Evolutionary conservation across 768 basidiomycete genomes (phyloP), one percentile per base, ranked within the genome.

Genomic region (Paxillus rubicundulus): DNA sequence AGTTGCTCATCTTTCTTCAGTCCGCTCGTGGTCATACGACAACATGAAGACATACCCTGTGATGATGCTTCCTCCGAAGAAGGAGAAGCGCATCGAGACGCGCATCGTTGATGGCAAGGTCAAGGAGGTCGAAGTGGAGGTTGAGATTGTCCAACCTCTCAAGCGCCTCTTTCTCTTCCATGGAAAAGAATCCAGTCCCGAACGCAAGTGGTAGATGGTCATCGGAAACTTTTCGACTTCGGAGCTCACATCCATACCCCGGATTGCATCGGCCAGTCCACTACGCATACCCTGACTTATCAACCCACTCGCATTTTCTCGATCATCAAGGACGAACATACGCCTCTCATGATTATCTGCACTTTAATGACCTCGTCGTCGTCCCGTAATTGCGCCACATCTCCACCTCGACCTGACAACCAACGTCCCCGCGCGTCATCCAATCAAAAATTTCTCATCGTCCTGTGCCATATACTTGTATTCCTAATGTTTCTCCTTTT

Each of bases 11-110:
- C 0, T 7, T 17, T n/a, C 28, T 43, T 38, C 52, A 87, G 86
- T 72, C 12, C 84, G 85, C 27, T 82, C 87, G 2, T 88, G 85
- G 86, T 87, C 86, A 2, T 89, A 88, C 61, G 86, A 87, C 60
- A 85, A 85, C 57, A 67, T 86, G 55, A 79, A 77, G 63, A 86
- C 83, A 3, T 89, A 89, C 58, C 82, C 84, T 14, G 71, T 82
- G 53, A 74, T 69, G 68, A 66, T 65, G 54, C 70, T 78, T 34
- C 81, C 78, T n/a, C 70, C 74, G 39, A 77, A 77, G 70, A 84
- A 74, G 65, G 81, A 82, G 71, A 72, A 71, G 56, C 74, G 74
- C 46, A 65, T 74, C 21, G 80, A 80, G 70, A 75, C 72, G 32
- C 68, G 77, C 28, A 65, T 86, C 38, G 61, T 79, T 50, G 71